Evolutionary conservation across 192 early-diverging fungal genomes (phyloP), one percentile per base, ranked within the genome.

Genomic region (Podila epicladia): DNA sequence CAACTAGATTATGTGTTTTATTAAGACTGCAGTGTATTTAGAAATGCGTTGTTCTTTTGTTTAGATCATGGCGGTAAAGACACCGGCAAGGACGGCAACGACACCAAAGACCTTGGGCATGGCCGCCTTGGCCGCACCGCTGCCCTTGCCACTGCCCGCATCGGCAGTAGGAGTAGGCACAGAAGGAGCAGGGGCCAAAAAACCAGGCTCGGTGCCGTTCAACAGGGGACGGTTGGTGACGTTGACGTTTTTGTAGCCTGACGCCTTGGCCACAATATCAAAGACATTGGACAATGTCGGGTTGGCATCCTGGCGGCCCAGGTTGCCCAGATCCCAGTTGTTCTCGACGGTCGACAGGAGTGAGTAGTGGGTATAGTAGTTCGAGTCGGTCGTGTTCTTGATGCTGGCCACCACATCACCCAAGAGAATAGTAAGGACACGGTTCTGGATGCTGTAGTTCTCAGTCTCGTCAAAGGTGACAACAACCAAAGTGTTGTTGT

Each of bases 311-410:
- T 82, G 82, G 28, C 82, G 72, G 12, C 88, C 89, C 57, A 93
- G 72, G 79, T 84, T 85, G 13, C 83, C 86, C n/a, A 94, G 73
- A 49, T 82, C 84, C 88, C 90, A 94, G 85, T 89, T 90, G 55
- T 85, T 51, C 78, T 92, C 91, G 48, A 90, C 70, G 28, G 93
- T 93, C n/a, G 85, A 82, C 11, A 92, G 65, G 13, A 85, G 53
- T 13, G 88, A 90, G 82, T 90, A 93, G 69, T 94, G 93, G 26
- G 85, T 86, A 68, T 93, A 94, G 48, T 53, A 72, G 22, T 91
- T 90, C 53, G 48, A 71, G 82, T 94, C 93, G 24, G 61, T 74
- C 35, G 82, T 84, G 66, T 73, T 72, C 69, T 73, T 76, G 35
- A 71, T 13, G 29, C 62, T 33, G 1, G 67, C 48, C n/a, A 84